These are phyloP conservation scores for Aspergillus melleus DNA, from an alignment of 2,329 filamentous ascomycete species.

Conservation along the genomic window DNA sequence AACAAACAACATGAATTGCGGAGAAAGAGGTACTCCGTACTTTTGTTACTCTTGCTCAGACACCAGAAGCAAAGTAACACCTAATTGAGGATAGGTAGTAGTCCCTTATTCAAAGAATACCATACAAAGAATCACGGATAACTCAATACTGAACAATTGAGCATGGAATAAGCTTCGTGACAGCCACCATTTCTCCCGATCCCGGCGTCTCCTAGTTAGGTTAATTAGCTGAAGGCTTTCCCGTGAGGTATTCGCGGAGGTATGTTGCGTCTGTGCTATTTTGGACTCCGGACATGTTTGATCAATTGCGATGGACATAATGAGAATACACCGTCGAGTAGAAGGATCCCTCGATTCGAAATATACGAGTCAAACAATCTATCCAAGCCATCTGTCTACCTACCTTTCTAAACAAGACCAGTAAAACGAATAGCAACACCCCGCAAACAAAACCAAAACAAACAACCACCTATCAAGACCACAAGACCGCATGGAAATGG, in stretches of 20 bases:
- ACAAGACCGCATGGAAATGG: neutral
- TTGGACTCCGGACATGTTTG: too few species aligned
- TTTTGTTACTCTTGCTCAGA: neutral
- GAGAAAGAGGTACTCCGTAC: neutral
- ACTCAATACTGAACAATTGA: too few species aligned
- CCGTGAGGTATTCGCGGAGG: neutral
- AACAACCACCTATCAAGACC: neutral
- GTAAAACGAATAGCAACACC: neutral
- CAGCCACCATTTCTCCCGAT: neutral
- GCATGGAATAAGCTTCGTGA: neutral
- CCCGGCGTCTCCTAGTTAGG: neutral
- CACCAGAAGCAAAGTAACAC: too few species aligned
- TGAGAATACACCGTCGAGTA: too few species aligned
- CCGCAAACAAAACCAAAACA: neutral
- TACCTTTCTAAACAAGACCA: too few species aligned
- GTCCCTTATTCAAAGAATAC: too few species aligned
- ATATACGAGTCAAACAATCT: too few species aligned
- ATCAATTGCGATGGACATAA: too few species aligned
- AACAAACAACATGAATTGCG: neutral
- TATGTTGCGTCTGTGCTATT: neutral
- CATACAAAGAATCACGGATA: too few species aligned
- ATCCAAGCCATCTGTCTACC: too few species aligned
- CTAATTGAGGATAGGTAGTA: too few species aligned
- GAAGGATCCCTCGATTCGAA: too few species aligned
- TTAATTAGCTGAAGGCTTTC: neutral